Base-by-base conservation (phyloP, 2,329 filamentous ascomycete species). In the Colletotrichum abscissum region DNA sequence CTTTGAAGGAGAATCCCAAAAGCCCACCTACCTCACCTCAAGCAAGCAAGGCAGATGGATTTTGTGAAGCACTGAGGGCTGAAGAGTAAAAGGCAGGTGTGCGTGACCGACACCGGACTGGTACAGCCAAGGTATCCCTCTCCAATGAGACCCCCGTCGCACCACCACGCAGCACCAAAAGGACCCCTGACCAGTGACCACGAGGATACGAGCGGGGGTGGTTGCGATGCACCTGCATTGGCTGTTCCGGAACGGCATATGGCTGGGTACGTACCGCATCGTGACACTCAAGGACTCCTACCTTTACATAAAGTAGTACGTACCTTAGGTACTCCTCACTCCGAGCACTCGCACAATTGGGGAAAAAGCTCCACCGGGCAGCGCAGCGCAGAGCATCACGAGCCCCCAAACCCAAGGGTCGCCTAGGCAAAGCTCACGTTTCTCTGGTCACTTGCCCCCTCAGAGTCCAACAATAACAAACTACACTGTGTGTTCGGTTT, bases 221-320 rank as follows among this genome's bases (percentile, higher is more conserved):
- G 63, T 55, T 16, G 59, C 69, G 52, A 72, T 75, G 74, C 72
- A 75, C 72, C 69, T 75, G 72, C 74, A 75, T 75, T 75, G 72
- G 74, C 58, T 72, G 74, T 63, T 66, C 65, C 68, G 63, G 68
- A 63, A 24, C 57, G 66, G 55, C 68, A 55, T 64, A 52, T 26
- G 35, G 16, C 42, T 49, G 8, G 24, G 54, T 49, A 58, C 24
- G 24, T 22, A 56, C 19, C 52, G 24, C 28, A 3, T 22, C 4
- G 49, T 5, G 19, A 22, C 49, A 38, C 26, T 22, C 14, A 35
- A 11, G 56, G 30, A 30, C 19, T 46, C 26, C 26, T 26, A 5
- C 28, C 28, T 30, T 3, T 24, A 24, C 24, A 24, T 24, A 24
- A 24, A 24, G 24, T 24, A 24, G 24, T 24, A 24, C 24, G 24